Base-by-base conservation (phyloP, 495 filamentous ascomycete species). In the Penicillium atrosanguineum region DNA sequence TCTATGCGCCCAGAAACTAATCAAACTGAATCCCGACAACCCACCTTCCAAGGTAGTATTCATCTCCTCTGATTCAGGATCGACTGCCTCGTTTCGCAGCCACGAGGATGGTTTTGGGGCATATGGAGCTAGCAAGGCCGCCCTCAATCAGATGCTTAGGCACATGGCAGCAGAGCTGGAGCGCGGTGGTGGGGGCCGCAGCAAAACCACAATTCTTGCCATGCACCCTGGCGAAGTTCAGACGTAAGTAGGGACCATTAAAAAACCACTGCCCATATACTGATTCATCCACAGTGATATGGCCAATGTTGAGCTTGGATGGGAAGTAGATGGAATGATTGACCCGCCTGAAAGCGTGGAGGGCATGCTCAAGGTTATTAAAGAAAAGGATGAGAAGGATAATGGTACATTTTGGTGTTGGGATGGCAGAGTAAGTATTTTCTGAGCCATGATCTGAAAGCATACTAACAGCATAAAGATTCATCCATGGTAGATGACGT, bases 61-160 rank as follows among this genome's bases (percentile, higher is more conserved):
- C 63, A 80, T 82, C 69, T 82, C 79, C 11, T 79, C 73, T 40
- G 77, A 80, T 57, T 78, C 75, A 4, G 79, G 73, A 8, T 79
- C 73, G 3, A 64, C 71, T 16, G 56, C 57, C 0, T 61, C 69
- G 18, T 83, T 82, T 55, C 73, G 72, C 37, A 72, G 72, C 16
- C 74, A 79, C 55, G 79, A 83, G 61, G 81, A 84, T 59, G 81
- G 81, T 63, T 83, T 83, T 52, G 81, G 75, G 7, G 81, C 81
- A 7, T 84, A 83, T 60, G 73, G 76, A 7, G 79, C 79, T 0
- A 80, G 77, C 6, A 83, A 84, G 61, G 74, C 79, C n/a, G 81
- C 81, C 0, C 60, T 84, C 43, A 84, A 84, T 59, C 77, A 81
- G 57, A 75, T 71, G 38, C 62, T 83, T 3, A 57, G 81, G 63